A percentile compares a stretch with the other conserved stretches of the same genome.
Evolutionary conservation across 176 grass and related monocot genomes (phyloP).

Genomic region (Carex cristatella): DNA sequence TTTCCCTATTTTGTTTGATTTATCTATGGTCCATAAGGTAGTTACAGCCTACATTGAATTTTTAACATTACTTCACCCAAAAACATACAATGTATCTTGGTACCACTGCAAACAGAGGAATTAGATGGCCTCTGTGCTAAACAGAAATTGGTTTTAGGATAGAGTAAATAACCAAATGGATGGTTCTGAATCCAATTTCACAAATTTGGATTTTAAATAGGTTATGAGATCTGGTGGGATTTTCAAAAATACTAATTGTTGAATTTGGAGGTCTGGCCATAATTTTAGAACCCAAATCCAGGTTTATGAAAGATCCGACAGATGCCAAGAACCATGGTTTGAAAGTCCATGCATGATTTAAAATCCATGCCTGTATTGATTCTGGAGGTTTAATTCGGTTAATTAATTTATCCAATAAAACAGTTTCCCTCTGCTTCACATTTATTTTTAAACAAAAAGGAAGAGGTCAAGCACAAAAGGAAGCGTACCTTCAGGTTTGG

Average conservation of each 20-base stretch:
- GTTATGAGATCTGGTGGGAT: not conserved
- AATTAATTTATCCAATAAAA: not conserved
- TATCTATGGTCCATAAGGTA: not conserved
- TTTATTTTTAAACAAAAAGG: not conserved
- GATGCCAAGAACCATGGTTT: not conserved
- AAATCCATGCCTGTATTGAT: not conserved
- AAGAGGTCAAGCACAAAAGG: no score
- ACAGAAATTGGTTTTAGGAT: not conserved
- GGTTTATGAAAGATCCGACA: not conserved
- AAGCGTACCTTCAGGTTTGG: slow-evolving; percentile 34
- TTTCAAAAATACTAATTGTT: not conserved
- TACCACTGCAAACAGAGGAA: not conserved
- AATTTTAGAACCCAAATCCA: not conserved
- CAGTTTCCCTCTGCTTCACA: not conserved
- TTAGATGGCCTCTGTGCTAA: not conserved
- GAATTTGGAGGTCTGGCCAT: not conserved
- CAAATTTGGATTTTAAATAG: not conserved
- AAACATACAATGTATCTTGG: not conserved
- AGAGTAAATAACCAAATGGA: not conserved
- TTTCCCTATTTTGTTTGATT: not conserved
- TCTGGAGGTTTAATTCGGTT: not conserved
- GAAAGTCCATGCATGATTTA: not conserved
- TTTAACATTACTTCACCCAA: not conserved
- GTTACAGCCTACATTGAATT: not conserved
- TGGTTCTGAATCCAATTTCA: not conserved